A percentile compares a stretch with the other conserved stretches of the same genome.
These are phyloP conservation scores for Amauroascus verrucosus DNA, from an alignment of 2,329 filamentous ascomycete genomes.

Conservation along the genomic window DNA sequence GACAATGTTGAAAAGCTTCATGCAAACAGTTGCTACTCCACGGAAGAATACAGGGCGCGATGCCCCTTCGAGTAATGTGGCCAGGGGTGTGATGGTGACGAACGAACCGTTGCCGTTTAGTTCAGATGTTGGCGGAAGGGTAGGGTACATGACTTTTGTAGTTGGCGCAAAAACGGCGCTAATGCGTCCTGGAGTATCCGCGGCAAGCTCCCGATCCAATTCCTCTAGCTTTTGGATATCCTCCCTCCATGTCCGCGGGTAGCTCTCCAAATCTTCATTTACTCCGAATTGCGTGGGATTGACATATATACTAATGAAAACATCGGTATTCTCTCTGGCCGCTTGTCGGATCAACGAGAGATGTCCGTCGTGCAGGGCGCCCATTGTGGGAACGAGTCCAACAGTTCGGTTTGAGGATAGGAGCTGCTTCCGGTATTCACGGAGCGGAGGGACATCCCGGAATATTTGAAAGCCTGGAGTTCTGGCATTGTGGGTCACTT, in stretches of 20 bases:
- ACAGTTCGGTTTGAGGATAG: constrained; percentile 59
- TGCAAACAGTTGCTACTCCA: constrained; percentile 90
- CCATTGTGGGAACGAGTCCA: constrained; percentile 93
- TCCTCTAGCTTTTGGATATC: constrained; percentile 58
- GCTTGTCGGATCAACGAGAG: constrained; percentile 75
- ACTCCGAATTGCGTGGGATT: constrained; percentile 95
- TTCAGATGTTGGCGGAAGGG: constrained; percentile 60
- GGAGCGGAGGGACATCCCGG: constrained; percentile 61
- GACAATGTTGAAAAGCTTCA: constrained; percentile 82
- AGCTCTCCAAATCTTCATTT: constrained; percentile 75
- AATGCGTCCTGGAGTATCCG: constrained; percentile 51
- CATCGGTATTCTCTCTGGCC: constrained; percentile 70
- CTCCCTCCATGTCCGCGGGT: constrained; percentile 78
- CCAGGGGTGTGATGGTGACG: constrained; percentile 78
- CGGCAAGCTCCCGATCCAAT: constrained; percentile 58
- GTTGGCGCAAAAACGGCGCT: constrained; percentile 78
- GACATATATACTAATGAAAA: constrained; percentile 87
- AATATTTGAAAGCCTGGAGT: constrained; percentile 45
- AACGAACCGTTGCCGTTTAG: constrained; percentile 74
- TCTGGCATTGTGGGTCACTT: constrained; percentile 15
- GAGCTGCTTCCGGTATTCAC: constrained; percentile 58
- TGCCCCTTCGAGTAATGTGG: constrained; percentile 69
- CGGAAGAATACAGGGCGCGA: constrained; percentile 90
- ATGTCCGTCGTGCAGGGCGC: constrained; percentile 88
- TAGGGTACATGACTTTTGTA: constrained; percentile 78